phyloP scores from a whole-genome alignment of 1,284 basidiomycete species.

The Puccinia horiana region DNA sequence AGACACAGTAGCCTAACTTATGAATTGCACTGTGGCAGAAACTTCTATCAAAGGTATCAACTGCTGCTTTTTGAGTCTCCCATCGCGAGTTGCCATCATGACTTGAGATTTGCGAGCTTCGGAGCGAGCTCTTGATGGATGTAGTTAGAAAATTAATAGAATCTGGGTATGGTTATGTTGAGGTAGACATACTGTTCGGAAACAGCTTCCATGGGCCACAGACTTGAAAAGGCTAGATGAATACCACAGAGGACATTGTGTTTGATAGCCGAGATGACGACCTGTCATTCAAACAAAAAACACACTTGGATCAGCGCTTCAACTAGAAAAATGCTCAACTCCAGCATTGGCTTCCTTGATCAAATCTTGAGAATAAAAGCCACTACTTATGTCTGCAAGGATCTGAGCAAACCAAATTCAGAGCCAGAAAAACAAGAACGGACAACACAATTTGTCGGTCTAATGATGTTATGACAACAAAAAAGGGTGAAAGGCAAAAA shows the following conservation, averaged over 20 bases:
- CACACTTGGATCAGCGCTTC: constrained; percentile 31
- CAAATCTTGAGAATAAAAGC: constrained; percentile 61
- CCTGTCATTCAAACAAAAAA: constrained; percentile 33
- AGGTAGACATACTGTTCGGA: constrained; percentile 65
- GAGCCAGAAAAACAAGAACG: background rate
- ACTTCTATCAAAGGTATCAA: no score
- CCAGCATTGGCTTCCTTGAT: constrained; percentile 45
- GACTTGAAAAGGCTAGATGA: constrained; percentile 84
- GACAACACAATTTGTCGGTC: background rate
- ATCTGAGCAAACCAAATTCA: constrained; percentile 63
- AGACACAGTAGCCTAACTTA: no score
- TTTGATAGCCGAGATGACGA: constrained; percentile 81
- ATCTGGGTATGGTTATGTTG: background rate
- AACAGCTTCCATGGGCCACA: constrained; percentile 80
- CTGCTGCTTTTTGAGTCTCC: no score
- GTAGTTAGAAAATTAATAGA: background rate
- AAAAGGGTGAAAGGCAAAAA: background rate
- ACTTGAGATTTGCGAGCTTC: no score
- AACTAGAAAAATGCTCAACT: constrained; percentile 53
- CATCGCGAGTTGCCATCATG: no score
- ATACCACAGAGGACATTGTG: constrained; percentile 72
- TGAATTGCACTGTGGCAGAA: no score
- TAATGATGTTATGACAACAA: background rate
- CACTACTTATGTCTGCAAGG: constrained; percentile 72
- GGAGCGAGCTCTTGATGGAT: background rate